These are phyloP conservation scores for Fusarium sp. DNA, from an alignment of 2,329 filamentous ascomycete genomes.

Conservation along the genomic window DNA sequence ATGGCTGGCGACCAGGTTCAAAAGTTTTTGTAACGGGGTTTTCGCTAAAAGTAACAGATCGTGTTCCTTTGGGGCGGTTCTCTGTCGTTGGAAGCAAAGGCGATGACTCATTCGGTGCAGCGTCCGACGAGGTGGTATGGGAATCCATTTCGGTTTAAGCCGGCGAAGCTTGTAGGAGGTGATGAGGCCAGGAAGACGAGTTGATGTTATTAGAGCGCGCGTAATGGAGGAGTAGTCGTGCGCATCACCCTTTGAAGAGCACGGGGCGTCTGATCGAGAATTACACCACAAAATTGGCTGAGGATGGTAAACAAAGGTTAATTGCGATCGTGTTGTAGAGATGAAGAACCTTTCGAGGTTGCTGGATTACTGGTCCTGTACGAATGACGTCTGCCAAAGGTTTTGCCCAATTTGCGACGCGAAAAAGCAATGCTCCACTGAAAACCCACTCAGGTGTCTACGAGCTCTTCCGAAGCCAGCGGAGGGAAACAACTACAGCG, in stretches of 20 bases:
- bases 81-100: conserved; percentile 54
- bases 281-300: conserved; percentile 1
- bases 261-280: background rate
- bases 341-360: conserved; percentile 39
- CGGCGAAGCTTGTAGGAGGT: conserved; percentile 24
- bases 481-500: conserved; percentile 8
- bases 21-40: conserved; percentile 74
- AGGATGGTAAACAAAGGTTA: conserved; percentile 30
- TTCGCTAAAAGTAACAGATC: conserved; percentile 83
- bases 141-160: conserved; percentile 46
- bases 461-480: conserved; percentile 13
- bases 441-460: conserved; percentile 1
- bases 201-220: conserved; percentile 18
- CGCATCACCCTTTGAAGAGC: conserved; percentile 19
- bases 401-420: conserved; percentile 35
- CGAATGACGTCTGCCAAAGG: conserved; percentile 45
- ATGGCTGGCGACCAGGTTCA: conserved; percentile 59
- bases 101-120: conserved; percentile 51
- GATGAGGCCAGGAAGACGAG: conserved; percentile 15
- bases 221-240: conserved; percentile 7
- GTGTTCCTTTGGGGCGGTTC: conserved; percentile 61
- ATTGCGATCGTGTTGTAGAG: conserved; percentile 21
- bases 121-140: conserved; percentile 39
- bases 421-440: conserved; percentile 16
- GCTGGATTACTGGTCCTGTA: conserved; percentile 31